A percentile compares a stretch with the other conserved stretches of the same genome.
Evolutionary conservation across 75 land plant species (phyloP).

Genomic region (Cunninghamia lanceolata): DNA sequence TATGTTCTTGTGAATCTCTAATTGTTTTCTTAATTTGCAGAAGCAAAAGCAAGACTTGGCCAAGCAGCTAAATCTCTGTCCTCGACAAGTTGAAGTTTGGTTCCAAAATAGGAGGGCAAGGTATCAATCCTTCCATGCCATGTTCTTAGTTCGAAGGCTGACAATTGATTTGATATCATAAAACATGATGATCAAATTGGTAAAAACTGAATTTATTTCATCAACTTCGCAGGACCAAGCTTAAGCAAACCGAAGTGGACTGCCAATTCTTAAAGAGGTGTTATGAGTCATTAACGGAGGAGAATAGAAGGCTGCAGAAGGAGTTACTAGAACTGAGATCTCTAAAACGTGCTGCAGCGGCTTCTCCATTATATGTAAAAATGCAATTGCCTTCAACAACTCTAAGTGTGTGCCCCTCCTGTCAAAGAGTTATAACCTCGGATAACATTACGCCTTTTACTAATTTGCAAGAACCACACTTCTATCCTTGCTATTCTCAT

Average conservation of each 20-base stretch:
- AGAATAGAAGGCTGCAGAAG: slow-evolving; percentile 77
- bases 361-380: slow-evolving; percentile 49
- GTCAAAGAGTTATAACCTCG: slow-evolving; percentile 53
- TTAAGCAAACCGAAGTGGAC: slow-evolving; percentile 89
- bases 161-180: neutral
- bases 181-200: neutral
- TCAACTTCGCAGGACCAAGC: slow-evolving; percentile 58
- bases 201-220: neutral
- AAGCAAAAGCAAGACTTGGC: slow-evolving; percentile 82
- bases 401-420: slow-evolving; percentile 81
- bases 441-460: slow-evolving; percentile 9
- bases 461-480: slow-evolving; percentile 9
- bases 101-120: slow-evolving; percentile 84
- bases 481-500: neutral
- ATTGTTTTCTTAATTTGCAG: slow-evolving; percentile 11
- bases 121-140: slow-evolving; percentile 14
- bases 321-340: slow-evolving; percentile 76
- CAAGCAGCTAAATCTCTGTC: slow-evolving; percentile 63
- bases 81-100: slow-evolving; percentile 89
- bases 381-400: slow-evolving; percentile 58
- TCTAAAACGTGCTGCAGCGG: slow-evolving; percentile 26
- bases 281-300: slow-evolving; percentile 76
- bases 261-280: slow-evolving; percentile 82
- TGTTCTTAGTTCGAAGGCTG: neutral
- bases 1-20: neutral